phyloP scores from a whole-genome alignment of 2,329 filamentous ascomycete species.

The Alternaria tenuissima region DNA sequence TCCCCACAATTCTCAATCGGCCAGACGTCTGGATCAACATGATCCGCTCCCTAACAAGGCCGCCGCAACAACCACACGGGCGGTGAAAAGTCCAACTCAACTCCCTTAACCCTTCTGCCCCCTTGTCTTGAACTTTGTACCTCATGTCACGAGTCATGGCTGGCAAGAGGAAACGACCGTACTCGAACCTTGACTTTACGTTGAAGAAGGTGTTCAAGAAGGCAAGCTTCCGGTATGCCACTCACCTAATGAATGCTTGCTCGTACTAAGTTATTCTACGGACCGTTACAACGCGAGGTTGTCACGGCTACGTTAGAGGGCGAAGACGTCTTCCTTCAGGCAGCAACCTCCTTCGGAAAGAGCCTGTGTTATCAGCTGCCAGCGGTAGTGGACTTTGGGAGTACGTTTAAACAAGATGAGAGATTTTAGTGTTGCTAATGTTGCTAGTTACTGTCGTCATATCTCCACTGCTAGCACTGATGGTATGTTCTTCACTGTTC shows the following conservation, averaged over 20 bases:
- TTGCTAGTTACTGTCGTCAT: constrained; percentile 83
- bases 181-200: constrained; percentile 74
- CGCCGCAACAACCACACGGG: neutral
- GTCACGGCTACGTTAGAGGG: constrained; percentile 81
- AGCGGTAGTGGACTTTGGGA: constrained; percentile 85
- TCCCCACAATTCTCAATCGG: neutral
- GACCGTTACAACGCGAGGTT: constrained; percentile 86
- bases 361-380: constrained; percentile 93
- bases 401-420: constrained; percentile 60
- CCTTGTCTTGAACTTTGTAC: neutral
- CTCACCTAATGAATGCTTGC: too few relatives aligned
- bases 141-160: constrained; percentile 36
- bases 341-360: constrained; percentile 90
- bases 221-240: constrained; percentile 70
- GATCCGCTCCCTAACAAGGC: neutral
- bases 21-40: constrained; percentile 9
- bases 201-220: constrained; percentile 78
- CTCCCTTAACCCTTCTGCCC: neutral
- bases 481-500: constrained; percentile 64
- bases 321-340: constrained; percentile 92
- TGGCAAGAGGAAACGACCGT: constrained; percentile 37
- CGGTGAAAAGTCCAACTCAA: neutral
- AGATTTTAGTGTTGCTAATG: constrained; percentile 18
- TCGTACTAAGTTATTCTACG: constrained; percentile 48
- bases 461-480: constrained; percentile 86